Evolutionary conservation across 768 basidiomycete genomes (phyloP).

Genomic region (Mycena indigotica): DNA sequence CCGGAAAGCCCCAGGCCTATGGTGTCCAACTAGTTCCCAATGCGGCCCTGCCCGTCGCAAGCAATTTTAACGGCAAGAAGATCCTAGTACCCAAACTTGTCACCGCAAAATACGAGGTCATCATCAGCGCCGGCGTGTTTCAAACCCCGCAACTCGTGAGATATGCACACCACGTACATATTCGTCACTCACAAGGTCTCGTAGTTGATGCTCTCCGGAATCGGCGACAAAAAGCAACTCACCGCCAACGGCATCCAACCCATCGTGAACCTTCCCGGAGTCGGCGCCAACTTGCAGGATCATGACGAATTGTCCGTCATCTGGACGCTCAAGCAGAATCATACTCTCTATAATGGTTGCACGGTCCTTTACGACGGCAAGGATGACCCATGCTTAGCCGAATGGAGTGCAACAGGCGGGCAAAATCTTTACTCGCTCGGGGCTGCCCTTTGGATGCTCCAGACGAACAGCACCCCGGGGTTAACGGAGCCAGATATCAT

Average conservation of each 20-base stretch:
- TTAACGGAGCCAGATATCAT: slow-evolving; percentile 30
- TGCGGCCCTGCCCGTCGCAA: slow-evolving; percentile 30
- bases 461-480: slow-evolving; percentile 21
- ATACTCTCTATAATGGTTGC: slow-evolving; percentile 30
- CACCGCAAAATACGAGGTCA: slow-evolving; percentile 31
- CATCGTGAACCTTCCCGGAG: slow-evolving; percentile 35
- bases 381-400: slow-evolving; percentile 30
- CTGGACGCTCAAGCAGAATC: slow-evolving; percentile 33
- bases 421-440: slow-evolving; percentile 33
- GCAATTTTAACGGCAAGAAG: slow-evolving; percentile 29
- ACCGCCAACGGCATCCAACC: slow-evolving; percentile 28
- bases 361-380: slow-evolving; percentile 25
- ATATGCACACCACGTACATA: too few relatives aligned
- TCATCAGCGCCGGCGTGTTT: slow-evolving; percentile 32
- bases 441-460: slow-evolving; percentile 22
- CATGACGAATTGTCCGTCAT: slow-evolving; percentile 35
- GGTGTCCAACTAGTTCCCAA: slow-evolving; percentile 29
- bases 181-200: not conserved
- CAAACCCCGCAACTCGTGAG: slow-evolving; percentile 33
- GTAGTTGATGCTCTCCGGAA: slow-evolving; percentile 34
- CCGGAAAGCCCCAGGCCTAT: slow-evolving; percentile 22
- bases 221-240: slow-evolving; percentile 33
- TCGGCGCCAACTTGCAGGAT: slow-evolving; percentile 41
- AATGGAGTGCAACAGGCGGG: slow-evolving; percentile 25
- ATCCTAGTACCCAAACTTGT: slow-evolving; percentile 18